Evolutionary conservation across 2,329 filamentous ascomycete species (phyloP), one percentile per base, ranked within the genome.

Genomic region (Neobulgaria alba): DNA sequence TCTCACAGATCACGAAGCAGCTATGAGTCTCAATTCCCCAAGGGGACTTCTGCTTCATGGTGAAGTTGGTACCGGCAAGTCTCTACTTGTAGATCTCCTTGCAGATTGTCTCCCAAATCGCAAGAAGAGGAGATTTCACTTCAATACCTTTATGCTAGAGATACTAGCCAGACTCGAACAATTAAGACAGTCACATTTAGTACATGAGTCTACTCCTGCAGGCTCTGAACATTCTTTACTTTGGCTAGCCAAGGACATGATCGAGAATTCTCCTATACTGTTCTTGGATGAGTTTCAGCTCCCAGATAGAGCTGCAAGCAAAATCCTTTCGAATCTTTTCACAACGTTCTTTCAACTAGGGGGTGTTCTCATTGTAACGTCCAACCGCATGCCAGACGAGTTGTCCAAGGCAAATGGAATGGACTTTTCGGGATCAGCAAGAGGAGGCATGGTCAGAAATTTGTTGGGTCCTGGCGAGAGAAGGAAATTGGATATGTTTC

Each of bases 281-380:
- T 92, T 92, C 53, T 63, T 90, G 2, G 85, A 90, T 51, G 85
- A 92, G 57, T 90, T 92, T 47, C 85, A 92, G 57, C 71, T 92
- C 29, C 85, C 85, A 0, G 85, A 90, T 60, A 72, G 82, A 49
- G 82, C 80, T 2, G 75, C 83, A 2, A 83, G 78, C 53, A 90
- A 89, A 60, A 85, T 90, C 34, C 65, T 92, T 46, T 85, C 81
- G 45, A 83, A 84, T 52, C 68, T 92, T 2, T 80, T 92, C 58
- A 85, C 84, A 5, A 72, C 74, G 2, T 90, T 90, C 63, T 90
- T 90, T 57, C 83, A 89, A 47, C 69, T 90, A 3, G 85, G 85
- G 0, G 85, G 85, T 5, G 85, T 92, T 0, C 65, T 92, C 12
- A 71, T 92, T 29, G 85, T 84, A 1, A 88, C 83, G 0, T 87